A percentile compares a stretch with the other conserved stretches of the same genome.
phyloP scores from a whole-genome alignment of 306 rosid species.

The Castanea sativa region DNA sequence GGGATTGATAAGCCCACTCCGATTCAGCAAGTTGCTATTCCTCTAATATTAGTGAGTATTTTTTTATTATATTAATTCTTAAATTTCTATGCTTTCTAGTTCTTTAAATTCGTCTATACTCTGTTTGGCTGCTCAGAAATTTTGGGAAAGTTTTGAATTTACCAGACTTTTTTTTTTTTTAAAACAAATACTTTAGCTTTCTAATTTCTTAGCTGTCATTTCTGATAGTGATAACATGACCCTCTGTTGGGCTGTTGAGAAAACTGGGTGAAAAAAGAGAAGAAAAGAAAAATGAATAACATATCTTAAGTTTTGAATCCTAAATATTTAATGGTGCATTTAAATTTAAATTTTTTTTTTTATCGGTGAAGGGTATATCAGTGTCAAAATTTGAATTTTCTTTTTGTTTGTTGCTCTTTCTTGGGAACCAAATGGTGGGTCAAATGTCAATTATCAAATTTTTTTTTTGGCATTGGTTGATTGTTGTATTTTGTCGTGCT shows the following conservation, averaged over 20 bases:
- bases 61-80: not conserved
- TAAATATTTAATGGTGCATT: not conserved
- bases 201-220: not conserved
- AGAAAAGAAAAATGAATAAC: not conserved
- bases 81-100: not conserved
- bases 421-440: not conserved
- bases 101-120: not conserved
- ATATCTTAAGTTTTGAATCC: not conserved
- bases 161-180: not conserved
- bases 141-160: not conserved
- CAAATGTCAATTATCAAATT: not conserved
- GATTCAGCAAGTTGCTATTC: conserved; percentile 81
- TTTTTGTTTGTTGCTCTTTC: not conserved
- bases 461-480: not conserved
- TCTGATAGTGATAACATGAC: not conserved
- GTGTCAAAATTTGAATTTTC: not conserved
- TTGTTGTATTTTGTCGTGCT: not conserved
- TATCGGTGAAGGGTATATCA: not conserved
- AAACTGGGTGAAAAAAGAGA: not conserved
- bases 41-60: conserved; percentile 51
- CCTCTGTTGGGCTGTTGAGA: not conserved
- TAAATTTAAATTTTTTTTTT: not conserved
- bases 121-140: not conserved
- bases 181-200: not conserved
- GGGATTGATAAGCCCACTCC: conserved; percentile 70